These are phyloP conservation scores for Phytophthora chlamydospora DNA, from an alignment of 352 stramenopile genomes.

Conservation along the genomic window DNA sequence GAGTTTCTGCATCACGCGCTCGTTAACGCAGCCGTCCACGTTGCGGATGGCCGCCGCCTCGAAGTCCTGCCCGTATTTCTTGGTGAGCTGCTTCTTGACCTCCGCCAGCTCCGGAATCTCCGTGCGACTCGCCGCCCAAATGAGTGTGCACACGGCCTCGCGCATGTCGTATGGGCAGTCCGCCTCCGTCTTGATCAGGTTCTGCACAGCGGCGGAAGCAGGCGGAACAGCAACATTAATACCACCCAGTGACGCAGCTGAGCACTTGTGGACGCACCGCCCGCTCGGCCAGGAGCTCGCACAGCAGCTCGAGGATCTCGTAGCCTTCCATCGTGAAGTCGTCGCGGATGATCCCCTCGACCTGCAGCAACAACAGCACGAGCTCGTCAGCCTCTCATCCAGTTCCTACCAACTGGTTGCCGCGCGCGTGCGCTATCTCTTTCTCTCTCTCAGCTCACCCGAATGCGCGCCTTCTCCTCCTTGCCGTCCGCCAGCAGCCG, in stretches of 20 bases:
- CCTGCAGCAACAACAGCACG: constrained; percentile 38
- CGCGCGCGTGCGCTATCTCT: too few relatives aligned
- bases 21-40: constrained; percentile 90
- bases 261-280: constrained; percentile 53
- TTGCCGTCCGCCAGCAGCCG: constrained; percentile 86
- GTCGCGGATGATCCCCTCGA: constrained; percentile 94
- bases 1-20: constrained; percentile 93
- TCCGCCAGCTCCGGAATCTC: constrained; percentile 94
- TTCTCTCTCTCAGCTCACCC: constrained; percentile 58
- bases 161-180: constrained; percentile 94
- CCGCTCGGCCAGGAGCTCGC: constrained; percentile 93
- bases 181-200: constrained; percentile 90
- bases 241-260: constrained; percentile 1
- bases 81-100: constrained; percentile 90
- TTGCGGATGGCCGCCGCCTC: constrained; percentile 82
- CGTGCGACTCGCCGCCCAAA: constrained; percentile 90
- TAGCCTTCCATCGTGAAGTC: constrained; percentile 97
- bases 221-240: background rate
- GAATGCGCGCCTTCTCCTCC: constrained; percentile 95
- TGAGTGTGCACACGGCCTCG: constrained; percentile 93
- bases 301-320: constrained; percentile 95
- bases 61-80: constrained; percentile 92
- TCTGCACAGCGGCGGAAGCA: constrained; percentile 39
- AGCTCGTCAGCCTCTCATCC: background rate
- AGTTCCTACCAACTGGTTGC: background rate